These are phyloP conservation scores for Aspergillus indologenus DNA, from an alignment of 495 filamentous ascomycete species.

Conservation along the genomic window DNA sequence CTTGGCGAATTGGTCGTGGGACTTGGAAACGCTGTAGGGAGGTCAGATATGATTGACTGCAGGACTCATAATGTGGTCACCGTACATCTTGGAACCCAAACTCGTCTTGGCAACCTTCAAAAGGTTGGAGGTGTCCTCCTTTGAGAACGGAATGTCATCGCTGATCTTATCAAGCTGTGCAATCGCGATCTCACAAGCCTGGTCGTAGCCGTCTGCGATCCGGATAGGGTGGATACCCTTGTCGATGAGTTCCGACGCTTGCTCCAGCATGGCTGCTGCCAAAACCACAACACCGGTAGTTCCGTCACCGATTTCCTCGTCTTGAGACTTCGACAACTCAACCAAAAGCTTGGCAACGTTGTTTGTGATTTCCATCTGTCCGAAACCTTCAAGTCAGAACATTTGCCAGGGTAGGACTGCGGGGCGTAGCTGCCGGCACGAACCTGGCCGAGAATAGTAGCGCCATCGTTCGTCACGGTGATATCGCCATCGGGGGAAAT, in stretches of 20 bases:
- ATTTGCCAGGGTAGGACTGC: neutral
- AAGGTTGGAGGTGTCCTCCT: constrained; percentile 73
- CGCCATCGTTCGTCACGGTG: constrained; percentile 98
- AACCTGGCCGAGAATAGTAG: constrained; percentile 88
- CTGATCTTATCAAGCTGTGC: constrained; percentile 89
- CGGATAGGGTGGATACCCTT: constrained; percentile 99
- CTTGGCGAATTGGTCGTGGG: constrained; percentile 94
- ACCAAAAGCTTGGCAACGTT: constrained; percentile 96
- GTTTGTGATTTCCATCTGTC: constrained; percentile 95
- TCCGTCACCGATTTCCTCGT: constrained; percentile 98
- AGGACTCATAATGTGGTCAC: neutral
- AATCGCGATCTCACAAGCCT: constrained; percentile 94
- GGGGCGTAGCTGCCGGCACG: constrained; percentile 13
- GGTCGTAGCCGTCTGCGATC: constrained; percentile 96
- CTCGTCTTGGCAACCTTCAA: constrained; percentile 93
- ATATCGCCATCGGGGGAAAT: constrained; percentile 99
- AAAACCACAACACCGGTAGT: constrained; percentile 98
- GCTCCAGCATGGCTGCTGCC: constrained; percentile 90
- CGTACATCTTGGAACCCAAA: constrained; percentile 91
- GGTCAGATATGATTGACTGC: constrained; percentile 15
- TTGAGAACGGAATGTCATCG: constrained; percentile 82
- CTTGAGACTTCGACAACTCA: constrained; percentile 97
- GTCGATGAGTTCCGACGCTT: constrained; percentile 97
- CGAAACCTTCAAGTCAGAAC: constrained; percentile 19
- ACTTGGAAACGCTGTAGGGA: constrained; percentile 76